Evolutionary conservation across 352 stramenopile genomes (phyloP).

Genomic region (Pythium vanterpoolii): DNA sequence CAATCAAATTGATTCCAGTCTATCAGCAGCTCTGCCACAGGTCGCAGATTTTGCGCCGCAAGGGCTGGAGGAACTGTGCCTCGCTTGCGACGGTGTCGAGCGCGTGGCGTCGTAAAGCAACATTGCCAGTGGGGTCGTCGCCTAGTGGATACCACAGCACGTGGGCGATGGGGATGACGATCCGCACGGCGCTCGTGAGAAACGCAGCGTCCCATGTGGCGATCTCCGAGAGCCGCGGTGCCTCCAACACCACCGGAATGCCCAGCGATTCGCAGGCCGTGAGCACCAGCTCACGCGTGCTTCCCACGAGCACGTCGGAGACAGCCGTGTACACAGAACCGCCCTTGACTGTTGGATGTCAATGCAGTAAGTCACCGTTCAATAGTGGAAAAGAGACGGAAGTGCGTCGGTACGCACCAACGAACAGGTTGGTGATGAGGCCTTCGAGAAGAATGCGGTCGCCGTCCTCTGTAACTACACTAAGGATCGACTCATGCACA

Average conservation of each 20-base stretch:
- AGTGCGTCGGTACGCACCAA: slow-evolving; percentile 36
- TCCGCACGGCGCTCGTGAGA: slow-evolving; percentile 55
- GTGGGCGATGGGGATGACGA: slow-evolving; percentile 13
- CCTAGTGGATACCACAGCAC: slow-evolving; percentile 12
- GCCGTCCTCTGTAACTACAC: slow-evolving; percentile 6
- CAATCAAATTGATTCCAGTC: background rate
- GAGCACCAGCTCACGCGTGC: slow-evolving; percentile 61
- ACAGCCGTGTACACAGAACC: slow-evolving; percentile 46
- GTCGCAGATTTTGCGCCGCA: slow-evolving; percentile 12
- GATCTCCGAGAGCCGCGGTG: slow-evolving; percentile 52
- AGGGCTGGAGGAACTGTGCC: background rate
- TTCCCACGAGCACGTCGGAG: slow-evolving; percentile 48
- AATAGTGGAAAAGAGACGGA: background rate
- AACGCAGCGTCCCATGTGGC: slow-evolving; percentile 61
- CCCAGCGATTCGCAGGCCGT: slow-evolving; percentile 47
- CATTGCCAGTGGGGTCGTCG: background rate
- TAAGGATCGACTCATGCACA: slow-evolving; percentile 65
- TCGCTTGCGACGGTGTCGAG: slow-evolving; percentile 6
- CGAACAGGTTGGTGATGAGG: slow-evolving; percentile 78
- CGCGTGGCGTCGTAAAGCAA: background rate
- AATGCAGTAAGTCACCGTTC: background rate
- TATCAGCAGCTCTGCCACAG: slow-evolving; percentile 17
- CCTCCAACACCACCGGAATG: slow-evolving; percentile 54
- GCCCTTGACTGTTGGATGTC: slow-evolving; percentile 31
- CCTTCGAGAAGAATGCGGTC: slow-evolving; percentile 55